Conservation (phyloP, 2,329 filamentous ascomycete genomes). For the Sporothrix luriei region DNA sequence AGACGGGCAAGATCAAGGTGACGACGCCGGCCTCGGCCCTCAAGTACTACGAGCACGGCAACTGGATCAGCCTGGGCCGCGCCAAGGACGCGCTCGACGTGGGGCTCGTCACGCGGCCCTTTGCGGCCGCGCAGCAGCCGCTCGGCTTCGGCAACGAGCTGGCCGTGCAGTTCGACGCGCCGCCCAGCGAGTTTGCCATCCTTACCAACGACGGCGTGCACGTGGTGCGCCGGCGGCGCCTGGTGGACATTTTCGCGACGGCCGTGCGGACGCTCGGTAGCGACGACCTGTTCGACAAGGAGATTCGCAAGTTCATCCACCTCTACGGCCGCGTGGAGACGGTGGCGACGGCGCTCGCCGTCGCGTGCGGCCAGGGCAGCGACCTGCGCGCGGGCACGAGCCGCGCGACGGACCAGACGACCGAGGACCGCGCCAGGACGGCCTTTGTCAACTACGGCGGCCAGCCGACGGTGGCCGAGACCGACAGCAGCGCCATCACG, state of each 20-base stretch:
- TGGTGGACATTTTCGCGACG: constrained; percentile 90
- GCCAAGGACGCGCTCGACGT: constrained; percentile 73
- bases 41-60: constrained; percentile 75
- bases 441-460: constrained; percentile 93
- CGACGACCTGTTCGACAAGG: constrained; percentile 77
- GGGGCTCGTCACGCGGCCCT: constrained; percentile 72
- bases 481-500: constrained; percentile 68
- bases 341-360: constrained; percentile 85
- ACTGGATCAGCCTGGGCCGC: constrained; percentile 71
- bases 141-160: constrained; percentile 91
- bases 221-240: constrained; percentile 75
- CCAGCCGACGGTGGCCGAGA: constrained; percentile 78
- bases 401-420: constrained; percentile 79
- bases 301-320: constrained; percentile 80
- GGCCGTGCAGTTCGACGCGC: constrained; percentile 89
- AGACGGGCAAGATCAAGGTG: constrained; percentile 79
- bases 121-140: constrained; percentile 67
- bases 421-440: constrained; percentile 80
- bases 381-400: constrained; percentile 72
- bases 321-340: constrained; percentile 88
- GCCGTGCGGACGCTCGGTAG: constrained; percentile 73
- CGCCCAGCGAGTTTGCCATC: constrained; percentile 81
- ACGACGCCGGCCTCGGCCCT: constrained; percentile 56
- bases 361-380: constrained; percentile 89
- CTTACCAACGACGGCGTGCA: constrained; percentile 91